Evolutionary conservation across 2,329 filamentous ascomycete species (phyloP).

Genomic region (Grosmannia clavigera): DNA sequence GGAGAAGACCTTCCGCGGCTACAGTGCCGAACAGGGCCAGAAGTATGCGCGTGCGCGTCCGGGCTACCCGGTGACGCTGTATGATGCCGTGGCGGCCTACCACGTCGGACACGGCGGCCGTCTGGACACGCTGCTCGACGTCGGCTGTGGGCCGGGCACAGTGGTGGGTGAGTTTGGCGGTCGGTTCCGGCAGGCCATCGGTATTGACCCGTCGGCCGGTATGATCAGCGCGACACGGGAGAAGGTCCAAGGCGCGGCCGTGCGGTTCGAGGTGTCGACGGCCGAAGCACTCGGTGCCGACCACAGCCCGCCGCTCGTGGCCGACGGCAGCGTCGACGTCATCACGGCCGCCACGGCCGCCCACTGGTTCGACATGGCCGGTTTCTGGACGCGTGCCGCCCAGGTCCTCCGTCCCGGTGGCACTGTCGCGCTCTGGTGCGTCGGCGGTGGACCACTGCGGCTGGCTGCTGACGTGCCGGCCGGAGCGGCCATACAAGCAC

Average conservation of each 20-base stretch:
- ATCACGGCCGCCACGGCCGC: slow-evolving; percentile 36
- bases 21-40: slow-evolving; percentile 28
- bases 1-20: slow-evolving; percentile 33
- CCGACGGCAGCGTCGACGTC: slow-evolving; percentile 30
- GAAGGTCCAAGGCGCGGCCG: slow-evolving; percentile 18
- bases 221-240: slow-evolving; percentile 38
- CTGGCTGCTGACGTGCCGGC: slow-evolving; percentile 25
- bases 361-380: slow-evolving; percentile 45
- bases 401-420: slow-evolving; percentile 37
- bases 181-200: slow-evolving; percentile 32
- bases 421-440: slow-evolving; percentile 39
- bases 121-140: slow-evolving; percentile 32
- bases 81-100: slow-evolving; percentile 30
- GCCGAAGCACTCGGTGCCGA: slow-evolving; percentile 28
- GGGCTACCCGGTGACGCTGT: slow-evolving; percentile 33
- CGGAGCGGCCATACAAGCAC: slow-evolving; percentile 25
- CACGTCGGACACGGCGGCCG: slow-evolving; percentile 33
- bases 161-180: slow-evolving; percentile 31
- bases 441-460: slow-evolving; percentile 16
- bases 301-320: slow-evolving; percentile 13
- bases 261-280: slow-evolving; percentile 28
- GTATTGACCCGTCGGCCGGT: slow-evolving; percentile 36
- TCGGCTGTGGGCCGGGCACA: slow-evolving; percentile 45
- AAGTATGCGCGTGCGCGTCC: slow-evolving; percentile 29
- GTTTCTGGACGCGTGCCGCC: slow-evolving; percentile 35